phyloP scores from a whole-genome alignment of 164 flowering plant genomes.

The Platanus orientalis region DNA sequence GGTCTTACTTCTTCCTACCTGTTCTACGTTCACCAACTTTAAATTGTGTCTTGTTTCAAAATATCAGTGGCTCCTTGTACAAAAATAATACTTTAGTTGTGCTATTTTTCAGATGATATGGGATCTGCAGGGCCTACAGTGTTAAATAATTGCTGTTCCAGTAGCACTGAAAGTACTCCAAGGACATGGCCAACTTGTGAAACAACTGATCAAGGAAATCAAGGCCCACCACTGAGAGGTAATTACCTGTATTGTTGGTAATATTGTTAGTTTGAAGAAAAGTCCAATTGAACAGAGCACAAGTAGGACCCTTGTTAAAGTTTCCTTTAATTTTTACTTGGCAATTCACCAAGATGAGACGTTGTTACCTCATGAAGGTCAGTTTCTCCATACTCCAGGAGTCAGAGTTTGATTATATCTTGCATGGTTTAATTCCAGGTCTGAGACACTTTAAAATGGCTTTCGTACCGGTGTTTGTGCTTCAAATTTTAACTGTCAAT shows the following conservation, averaged over 20 bases:
- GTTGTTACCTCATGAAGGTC: background rate
- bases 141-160: constrained; percentile 45
- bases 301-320: too few species aligned
- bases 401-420: background rate
- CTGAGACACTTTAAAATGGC: background rate
- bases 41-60: constrained; percentile 3
- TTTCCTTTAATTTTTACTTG: background rate
- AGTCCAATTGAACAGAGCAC: background rate
- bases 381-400: background rate
- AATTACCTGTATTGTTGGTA: background rate
- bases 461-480: too few species aligned
- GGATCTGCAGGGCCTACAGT: constrained; percentile 36
- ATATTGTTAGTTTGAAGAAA: background rate
- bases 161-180: constrained; percentile 63
- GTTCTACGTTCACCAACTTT: background rate
- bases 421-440: background rate
- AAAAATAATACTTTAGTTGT: background rate
- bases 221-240: constrained; percentile 51
- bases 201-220: constrained; percentile 37
- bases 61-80: constrained; percentile 1
- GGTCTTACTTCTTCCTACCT: constrained; percentile 24
- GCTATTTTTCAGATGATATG: constrained; percentile 26
- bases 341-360: background rate
- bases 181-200: constrained; percentile 36
- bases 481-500: background rate